Percentiles rank a stretch among this genome's conserved stretches.
Evolutionary conservation across 768 basidiomycete species (phyloP).

Genomic region (Hemileccinum rubropunctum): DNA sequence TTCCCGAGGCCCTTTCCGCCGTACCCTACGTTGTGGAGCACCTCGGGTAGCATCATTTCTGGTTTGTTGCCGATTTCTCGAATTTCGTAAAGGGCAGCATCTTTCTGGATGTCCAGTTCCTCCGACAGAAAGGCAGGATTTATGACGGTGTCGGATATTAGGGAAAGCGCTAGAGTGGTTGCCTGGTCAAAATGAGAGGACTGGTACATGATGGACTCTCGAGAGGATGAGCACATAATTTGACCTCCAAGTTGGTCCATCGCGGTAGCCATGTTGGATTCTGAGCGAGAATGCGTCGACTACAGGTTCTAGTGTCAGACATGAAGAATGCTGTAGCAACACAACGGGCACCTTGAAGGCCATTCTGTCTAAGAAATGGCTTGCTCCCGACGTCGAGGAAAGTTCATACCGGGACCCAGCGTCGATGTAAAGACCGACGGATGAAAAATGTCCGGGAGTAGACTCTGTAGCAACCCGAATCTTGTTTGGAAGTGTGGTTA

Average conservation of each 20-base stretch:
- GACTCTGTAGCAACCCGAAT: conserved; percentile 89
- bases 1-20: conserved; percentile 80
- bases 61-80: conserved; percentile 86
- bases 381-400: conserved; percentile 67
- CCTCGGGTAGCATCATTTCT: conserved; percentile 89
- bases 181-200: conserved; percentile 88
- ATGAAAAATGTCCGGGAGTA: conserved; percentile 91
- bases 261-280: conserved; percentile 74
- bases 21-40: conserved; percentile 87
- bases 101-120: conserved; percentile 80
- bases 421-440: conserved; percentile 90
- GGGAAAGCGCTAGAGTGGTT: conserved; percentile 77
- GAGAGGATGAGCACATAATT: conserved; percentile 85
- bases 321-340: not conserved
- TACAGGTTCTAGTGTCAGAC: conserved; percentile 29
- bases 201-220: conserved; percentile 98
- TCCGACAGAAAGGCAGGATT: conserved; percentile 72
- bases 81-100: conserved; percentile 88
- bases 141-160: conserved; percentile 89
- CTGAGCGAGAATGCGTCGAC: conserved; percentile 72
- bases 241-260: conserved; percentile 88
- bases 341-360: conserved; percentile 80
- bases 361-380: conserved; percentile 92
- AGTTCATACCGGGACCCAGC: conserved; percentile 91
- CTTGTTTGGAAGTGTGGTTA: conserved; percentile 90